These are phyloP conservation scores for Pleomassaria siparia DNA, from an alignment of 2,329 filamentous ascomycete species.

Conservation along the genomic window DNA sequence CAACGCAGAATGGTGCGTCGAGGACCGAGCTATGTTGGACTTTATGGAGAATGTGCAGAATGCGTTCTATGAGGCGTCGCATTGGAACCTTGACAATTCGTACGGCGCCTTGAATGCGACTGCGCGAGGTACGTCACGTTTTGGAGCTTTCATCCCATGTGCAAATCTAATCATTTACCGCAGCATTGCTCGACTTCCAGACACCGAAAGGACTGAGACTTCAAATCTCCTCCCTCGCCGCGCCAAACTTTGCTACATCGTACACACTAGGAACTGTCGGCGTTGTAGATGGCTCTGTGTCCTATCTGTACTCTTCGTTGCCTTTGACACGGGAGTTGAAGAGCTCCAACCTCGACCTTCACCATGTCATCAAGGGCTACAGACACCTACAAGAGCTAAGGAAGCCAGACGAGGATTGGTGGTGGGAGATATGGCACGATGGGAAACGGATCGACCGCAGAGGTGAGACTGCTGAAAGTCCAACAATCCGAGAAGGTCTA, in stretches of 20 bases:
- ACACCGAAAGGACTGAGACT: slow-evolving; percentile 83
- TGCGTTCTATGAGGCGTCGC: slow-evolving; percentile 82
- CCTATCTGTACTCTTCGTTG: slow-evolving; percentile 91
- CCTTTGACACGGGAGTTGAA: slow-evolving; percentile 68
- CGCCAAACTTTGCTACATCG: slow-evolving; percentile 89
- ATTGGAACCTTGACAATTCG: slow-evolving; percentile 90
- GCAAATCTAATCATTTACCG: slow-evolving; percentile 13
- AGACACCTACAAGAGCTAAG: slow-evolving; percentile 70
- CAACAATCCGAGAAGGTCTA: slow-evolving; percentile 16
- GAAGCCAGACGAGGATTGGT: slow-evolving; percentile 53
- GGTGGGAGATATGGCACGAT: slow-evolving; percentile 57
- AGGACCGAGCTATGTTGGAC: slow-evolving; percentile 70
- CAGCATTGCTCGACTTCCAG: slow-evolving; percentile 83
- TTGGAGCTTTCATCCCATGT: slow-evolving; percentile 10
- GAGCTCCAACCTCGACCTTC: slow-evolving; percentile 75
- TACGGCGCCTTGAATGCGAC: slow-evolving; percentile 86
- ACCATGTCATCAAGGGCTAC: slow-evolving; percentile 79
- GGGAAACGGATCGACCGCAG: slow-evolving; percentile 54
- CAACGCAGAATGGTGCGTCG: slow-evolving; percentile 23
- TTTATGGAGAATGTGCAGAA: slow-evolving; percentile 97
- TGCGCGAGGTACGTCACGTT: slow-evolving; percentile 64
- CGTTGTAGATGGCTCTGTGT: slow-evolving; percentile 93
- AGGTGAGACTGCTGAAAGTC: slow-evolving; percentile 33
- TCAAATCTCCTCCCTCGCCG: slow-evolving; percentile 86
- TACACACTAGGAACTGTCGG: slow-evolving; percentile 90